phyloP scores from a whole-genome alignment of 306 rosid genomes.

The Cicer judaicum region DNA sequence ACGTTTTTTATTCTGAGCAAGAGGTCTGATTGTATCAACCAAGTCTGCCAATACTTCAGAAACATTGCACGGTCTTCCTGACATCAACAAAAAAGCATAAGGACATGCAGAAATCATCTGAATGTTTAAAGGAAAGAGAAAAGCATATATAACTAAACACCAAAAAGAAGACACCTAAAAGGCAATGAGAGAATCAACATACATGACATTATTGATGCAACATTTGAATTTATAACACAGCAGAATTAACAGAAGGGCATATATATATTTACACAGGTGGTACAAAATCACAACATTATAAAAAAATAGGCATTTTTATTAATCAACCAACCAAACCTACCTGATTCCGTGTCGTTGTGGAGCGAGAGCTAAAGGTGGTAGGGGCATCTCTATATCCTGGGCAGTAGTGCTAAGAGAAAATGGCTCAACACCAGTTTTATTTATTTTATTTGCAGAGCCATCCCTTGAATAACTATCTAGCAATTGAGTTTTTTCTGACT shows the following conservation, averaged over 20 bases:
- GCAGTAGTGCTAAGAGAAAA: constrained; percentile 57
- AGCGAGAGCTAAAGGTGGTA: constrained; percentile 90
- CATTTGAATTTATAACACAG: constrained; percentile 30
- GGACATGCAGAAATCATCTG: constrained; percentile 38
- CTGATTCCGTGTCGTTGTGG: constrained; percentile 80
- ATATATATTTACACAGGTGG: not conserved
- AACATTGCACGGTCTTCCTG: constrained; percentile 96
- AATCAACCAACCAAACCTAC: constrained; percentile 53
- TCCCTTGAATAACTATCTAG: constrained; percentile 57
- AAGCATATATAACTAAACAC: constrained; percentile 18
- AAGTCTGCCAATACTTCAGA: constrained; percentile 76
- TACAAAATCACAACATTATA: not conserved
- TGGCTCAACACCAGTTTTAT: constrained; percentile 46
- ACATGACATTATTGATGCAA: constrained; percentile 17
- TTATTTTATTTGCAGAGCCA: constrained; percentile 54
- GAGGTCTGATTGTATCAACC: constrained; percentile 84
- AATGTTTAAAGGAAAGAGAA: constrained; percentile 20
- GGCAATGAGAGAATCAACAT: constrained; percentile 10
- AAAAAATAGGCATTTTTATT: constrained; percentile 30
- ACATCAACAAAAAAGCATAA: constrained; percentile 62
- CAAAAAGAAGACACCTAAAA: constrained; percentile 25
- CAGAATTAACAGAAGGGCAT: not conserved
- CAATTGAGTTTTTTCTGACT: constrained; percentile 57
- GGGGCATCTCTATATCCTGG: constrained; percentile 83
- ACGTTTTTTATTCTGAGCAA: constrained; percentile 75